Conservation (phyloP, 139 green algal species). For the Coelastrella sp. region DNA sequence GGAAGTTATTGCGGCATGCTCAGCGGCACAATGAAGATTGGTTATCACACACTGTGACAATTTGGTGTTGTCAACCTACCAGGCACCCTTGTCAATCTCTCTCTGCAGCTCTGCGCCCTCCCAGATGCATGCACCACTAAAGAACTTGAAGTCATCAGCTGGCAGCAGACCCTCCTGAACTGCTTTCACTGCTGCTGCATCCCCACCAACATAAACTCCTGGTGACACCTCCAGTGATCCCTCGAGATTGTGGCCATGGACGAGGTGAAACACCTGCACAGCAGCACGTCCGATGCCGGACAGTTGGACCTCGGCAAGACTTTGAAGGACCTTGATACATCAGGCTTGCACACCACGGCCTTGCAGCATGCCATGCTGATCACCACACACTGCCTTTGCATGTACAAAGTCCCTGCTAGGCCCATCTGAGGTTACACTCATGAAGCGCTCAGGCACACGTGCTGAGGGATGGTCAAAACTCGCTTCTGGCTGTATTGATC, state of each 20-base stretch:
- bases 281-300: neutral
- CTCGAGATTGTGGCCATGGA: slow-evolving; percentile 55
- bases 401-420: too few species aligned
- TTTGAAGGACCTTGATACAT: too few species aligned
- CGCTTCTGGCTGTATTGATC: neutral
- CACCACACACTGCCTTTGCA: too few species aligned
- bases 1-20: too few species aligned
- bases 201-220: slow-evolving; percentile 55
- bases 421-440: too few species aligned
- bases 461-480: too few species aligned
- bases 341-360: too few species aligned
- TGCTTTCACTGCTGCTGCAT: slow-evolving; percentile 45
- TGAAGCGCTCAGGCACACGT: too few species aligned
- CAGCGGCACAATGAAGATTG: neutral
- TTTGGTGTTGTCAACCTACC: slow-evolving; percentile 42
- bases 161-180: slow-evolving; percentile 47
- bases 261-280: slow-evolving; percentile 57
- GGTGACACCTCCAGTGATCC: slow-evolving; percentile 39
- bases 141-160: slow-evolving; percentile 72
- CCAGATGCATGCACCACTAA: slow-evolving; percentile 66
- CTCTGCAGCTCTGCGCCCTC: slow-evolving; percentile 61
- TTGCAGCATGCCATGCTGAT: too few species aligned
- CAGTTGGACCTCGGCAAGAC: too few species aligned
- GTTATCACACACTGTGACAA: neutral
- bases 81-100: slow-evolving; percentile 58